Percentiles rank a stretch among this genome's conserved stretches.
Evolutionary conservation across 2,329 filamentous ascomycete species (phyloP).

Genomic region (Tolypocladium inflatum): DNA sequence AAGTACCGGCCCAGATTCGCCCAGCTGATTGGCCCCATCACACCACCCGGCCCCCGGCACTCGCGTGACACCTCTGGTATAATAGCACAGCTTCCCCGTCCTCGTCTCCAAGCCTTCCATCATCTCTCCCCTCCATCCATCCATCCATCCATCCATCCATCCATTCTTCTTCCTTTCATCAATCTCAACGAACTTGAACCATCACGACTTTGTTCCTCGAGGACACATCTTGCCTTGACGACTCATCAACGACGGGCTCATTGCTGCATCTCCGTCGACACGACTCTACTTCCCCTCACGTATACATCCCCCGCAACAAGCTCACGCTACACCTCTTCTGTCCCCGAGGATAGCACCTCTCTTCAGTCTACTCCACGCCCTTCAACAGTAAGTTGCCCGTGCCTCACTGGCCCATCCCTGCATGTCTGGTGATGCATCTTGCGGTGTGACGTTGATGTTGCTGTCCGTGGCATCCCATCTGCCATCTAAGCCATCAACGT

Average conservation of each 20-base stretch:
- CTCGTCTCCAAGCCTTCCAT: not conserved
- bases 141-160: not conserved
- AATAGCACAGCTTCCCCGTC: conserved; percentile 9
- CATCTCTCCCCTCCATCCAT: not conserved
- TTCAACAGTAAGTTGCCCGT: conserved; percentile 8
- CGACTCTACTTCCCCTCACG: not conserved
- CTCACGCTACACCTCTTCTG: not conserved
- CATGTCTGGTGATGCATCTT: not conserved
- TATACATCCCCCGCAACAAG: not conserved
- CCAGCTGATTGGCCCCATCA: conserved; percentile 6
- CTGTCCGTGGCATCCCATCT: not conserved
- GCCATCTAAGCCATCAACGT: not conserved
- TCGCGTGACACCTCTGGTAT: conserved; percentile 13
- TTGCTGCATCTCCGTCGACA: not conserved
- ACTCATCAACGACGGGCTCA: not conserved
- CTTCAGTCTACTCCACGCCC: not conserved
- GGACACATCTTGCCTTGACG: not conserved
- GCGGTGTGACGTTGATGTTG: not conserved
- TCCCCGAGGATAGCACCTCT: not conserved
- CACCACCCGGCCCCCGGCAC: conserved; percentile 7
- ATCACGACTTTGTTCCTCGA: not conserved
- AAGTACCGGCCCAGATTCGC: not conserved
- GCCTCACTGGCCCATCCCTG: conserved; percentile 3
- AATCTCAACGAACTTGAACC: not conserved
- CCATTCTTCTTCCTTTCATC: conserved; percentile 1